Evolutionary conservation across 2,329 filamentous ascomycete species (phyloP).

Genomic region (Pseudocercospora crystallina): DNA sequence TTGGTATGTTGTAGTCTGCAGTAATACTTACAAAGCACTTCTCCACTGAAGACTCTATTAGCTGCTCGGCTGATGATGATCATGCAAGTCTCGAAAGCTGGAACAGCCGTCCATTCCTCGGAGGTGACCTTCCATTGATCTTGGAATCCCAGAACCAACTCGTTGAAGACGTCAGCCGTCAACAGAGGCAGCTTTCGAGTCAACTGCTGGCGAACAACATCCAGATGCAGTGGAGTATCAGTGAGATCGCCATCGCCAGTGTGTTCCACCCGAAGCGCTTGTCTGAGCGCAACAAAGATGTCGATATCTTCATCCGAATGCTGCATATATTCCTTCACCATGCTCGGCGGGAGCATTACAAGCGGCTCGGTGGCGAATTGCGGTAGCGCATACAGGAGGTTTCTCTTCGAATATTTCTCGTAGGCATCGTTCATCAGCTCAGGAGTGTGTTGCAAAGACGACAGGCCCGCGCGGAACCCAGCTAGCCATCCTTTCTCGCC

Average conservation of each 20-base stretch:
- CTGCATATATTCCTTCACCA: conserved; percentile 15
- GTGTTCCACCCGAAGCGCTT: conserved; percentile 15
- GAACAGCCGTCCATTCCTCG: conserved; percentile 7
- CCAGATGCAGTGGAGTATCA: conserved; percentile 10
- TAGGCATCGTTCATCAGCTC: conserved; percentile 16
- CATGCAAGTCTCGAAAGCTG: conserved; percentile 7
- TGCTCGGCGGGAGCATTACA: conserved; percentile 17
- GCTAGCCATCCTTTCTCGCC: conserved; percentile 9
- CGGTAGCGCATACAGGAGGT: conserved; percentile 13
- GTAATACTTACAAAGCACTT: conserved; percentile 15
- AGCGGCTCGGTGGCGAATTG: conserved; percentile 15
- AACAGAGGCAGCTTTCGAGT: conserved; percentile 20
- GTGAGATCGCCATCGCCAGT: conserved; percentile 13
- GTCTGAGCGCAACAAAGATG: conserved; percentile 6
- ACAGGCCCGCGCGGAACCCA: conserved; percentile 8
- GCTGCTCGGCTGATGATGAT: conserved; percentile 22
- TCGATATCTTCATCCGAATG: conserved; percentile 20
- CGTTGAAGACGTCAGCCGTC: conserved; percentile 17
- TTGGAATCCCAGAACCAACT: conserved; percentile 17
- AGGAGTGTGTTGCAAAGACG: conserved; percentile 12
- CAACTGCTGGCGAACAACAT: conserved; percentile 19
- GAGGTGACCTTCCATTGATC: conserved; percentile 15
- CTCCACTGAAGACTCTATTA: conserved; percentile 23
- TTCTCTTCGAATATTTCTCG: conserved; percentile 7
- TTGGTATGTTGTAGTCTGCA: neutral